phyloP scores from a whole-genome alignment of 305 asterid species.

The Stenogyne calaminthoides region DNA sequence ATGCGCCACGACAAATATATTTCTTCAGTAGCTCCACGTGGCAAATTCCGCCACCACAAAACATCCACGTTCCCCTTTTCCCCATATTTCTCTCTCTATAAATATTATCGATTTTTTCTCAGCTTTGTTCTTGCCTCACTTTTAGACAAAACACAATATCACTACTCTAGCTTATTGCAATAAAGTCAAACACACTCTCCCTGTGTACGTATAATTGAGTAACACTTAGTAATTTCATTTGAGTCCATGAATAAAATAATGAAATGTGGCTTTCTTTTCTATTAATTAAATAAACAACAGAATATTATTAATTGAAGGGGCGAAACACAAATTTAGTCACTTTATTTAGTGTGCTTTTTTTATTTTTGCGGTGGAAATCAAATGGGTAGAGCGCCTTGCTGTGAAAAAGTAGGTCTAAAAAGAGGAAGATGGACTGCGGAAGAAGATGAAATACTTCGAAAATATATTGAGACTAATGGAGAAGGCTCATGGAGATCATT shows the following conservation, averaged over 20 bases:
- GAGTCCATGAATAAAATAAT: too few species aligned
- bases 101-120: not conserved
- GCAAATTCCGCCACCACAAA: conserved; percentile 42
- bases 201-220: too few species aligned
- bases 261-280: too few species aligned
- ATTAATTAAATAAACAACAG: too few species aligned
- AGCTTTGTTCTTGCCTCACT: conserved; percentile 4
- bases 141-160: not conserved
- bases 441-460: conserved; percentile 66
- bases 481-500: conserved; percentile 93
- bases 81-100: conserved; percentile 6
- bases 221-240: too few species aligned
- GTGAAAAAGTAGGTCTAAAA: conserved; percentile 81
- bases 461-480: conserved; percentile 63
- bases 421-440: conserved; percentile 90
- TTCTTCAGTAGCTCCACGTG: conserved; percentile 46
- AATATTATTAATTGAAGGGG: too few species aligned
- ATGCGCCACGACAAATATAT: conserved; percentile 58
- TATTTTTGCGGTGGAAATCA: too few species aligned
- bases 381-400: conserved; percentile 83
- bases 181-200: too few species aligned
- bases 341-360: too few species aligned
- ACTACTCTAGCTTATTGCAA: too few species aligned
- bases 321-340: too few species aligned
- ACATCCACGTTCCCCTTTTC: not conserved